Conservation (phyloP, 345 rosid species). For the Triadica sebifera region DNA sequence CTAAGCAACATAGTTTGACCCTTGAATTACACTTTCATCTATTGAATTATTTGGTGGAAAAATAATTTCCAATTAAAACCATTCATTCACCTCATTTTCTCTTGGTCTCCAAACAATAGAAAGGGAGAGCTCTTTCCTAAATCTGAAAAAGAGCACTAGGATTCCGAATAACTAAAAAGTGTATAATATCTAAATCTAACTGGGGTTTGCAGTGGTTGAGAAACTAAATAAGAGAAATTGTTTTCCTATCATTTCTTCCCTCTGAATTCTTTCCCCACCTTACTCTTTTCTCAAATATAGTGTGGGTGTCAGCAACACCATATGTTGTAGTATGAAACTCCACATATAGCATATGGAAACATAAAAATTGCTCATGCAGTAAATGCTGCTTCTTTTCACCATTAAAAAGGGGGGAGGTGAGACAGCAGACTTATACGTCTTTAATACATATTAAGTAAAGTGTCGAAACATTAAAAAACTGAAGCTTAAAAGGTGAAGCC, state of each 20-base stretch:
- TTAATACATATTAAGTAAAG: neutral
- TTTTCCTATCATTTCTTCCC: neutral
- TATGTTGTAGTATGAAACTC: neutral
- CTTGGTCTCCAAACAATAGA: neutral
- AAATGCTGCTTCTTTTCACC: neutral
- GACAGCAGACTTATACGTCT: neutral
- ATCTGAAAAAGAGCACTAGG: no score
- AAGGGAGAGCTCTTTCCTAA: no score
- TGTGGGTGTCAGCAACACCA: neutral
- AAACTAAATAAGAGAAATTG: neutral
- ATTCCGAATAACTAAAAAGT: no score
- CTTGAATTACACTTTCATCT: neutral
- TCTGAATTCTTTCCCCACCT: neutral
- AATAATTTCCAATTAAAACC: neutral
- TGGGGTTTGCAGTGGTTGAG: no score
- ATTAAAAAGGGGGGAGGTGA: neutral
- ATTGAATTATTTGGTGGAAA: neutral
- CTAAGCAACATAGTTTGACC: no score
- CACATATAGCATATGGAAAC: neutral
- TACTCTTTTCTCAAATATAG: neutral
- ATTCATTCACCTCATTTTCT: neutral
- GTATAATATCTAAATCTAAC: no score
- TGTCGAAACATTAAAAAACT: neutral
- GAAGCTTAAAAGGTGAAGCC: conserved; percentile 13
- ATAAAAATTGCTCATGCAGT: neutral